These are phyloP conservation scores for Chrysoporthe deuterocubensis DNA, from an alignment of 2,329 filamentous ascomycete genomes.

Conservation along the genomic window DNA sequence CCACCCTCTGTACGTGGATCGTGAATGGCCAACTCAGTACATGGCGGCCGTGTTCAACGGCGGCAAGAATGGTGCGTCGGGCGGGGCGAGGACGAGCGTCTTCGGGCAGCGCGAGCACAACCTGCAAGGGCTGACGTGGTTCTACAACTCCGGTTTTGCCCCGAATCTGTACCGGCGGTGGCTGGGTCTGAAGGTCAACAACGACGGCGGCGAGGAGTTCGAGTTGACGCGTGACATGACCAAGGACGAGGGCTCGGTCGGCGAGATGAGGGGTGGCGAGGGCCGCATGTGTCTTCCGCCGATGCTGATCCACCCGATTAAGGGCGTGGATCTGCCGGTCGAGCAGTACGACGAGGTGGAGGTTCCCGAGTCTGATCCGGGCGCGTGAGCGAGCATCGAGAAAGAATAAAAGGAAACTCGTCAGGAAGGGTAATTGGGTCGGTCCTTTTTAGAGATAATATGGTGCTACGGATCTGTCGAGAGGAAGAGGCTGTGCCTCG, in stretches of 20 bases:
- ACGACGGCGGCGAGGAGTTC: slow-evolving; percentile 77
- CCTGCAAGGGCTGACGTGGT: slow-evolving; percentile 85
- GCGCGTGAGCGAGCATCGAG: slow-evolving; percentile 37
- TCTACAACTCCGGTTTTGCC: slow-evolving; percentile 84
- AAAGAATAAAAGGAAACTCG: not conserved
- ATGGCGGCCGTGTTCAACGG: slow-evolving; percentile 81
- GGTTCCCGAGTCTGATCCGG: slow-evolving; percentile 55
- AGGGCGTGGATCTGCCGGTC: slow-evolving; percentile 70
- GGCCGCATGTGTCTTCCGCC: slow-evolving; percentile 90
- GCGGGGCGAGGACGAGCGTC: slow-evolving; percentile 72
- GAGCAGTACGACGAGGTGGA: slow-evolving; percentile 56
- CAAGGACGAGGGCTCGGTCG: slow-evolving; percentile 52
- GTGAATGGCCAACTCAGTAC: slow-evolving; percentile 81
- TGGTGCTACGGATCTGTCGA: slow-evolving; percentile 30
- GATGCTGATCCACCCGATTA: slow-evolving; percentile 88
- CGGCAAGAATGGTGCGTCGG: slow-evolving; percentile 73
- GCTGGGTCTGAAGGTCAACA: slow-evolving; percentile 80
- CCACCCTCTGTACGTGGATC: slow-evolving; percentile 86
- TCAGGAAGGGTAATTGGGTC: not conserved
- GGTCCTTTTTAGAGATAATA: slow-evolving; percentile 34
- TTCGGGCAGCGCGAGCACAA: slow-evolving; percentile 90
- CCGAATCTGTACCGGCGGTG: slow-evolving; percentile 82
- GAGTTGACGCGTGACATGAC: slow-evolving; percentile 63
- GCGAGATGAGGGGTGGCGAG: slow-evolving; percentile 67
- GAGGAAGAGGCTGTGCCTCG: slow-evolving; percentile 21